Percentiles rank a stretch among this genome's conserved stretches.
Evolutionary conservation across 306 rosid species (phyloP).

Genomic region (Mimosa bimucronata): DNA sequence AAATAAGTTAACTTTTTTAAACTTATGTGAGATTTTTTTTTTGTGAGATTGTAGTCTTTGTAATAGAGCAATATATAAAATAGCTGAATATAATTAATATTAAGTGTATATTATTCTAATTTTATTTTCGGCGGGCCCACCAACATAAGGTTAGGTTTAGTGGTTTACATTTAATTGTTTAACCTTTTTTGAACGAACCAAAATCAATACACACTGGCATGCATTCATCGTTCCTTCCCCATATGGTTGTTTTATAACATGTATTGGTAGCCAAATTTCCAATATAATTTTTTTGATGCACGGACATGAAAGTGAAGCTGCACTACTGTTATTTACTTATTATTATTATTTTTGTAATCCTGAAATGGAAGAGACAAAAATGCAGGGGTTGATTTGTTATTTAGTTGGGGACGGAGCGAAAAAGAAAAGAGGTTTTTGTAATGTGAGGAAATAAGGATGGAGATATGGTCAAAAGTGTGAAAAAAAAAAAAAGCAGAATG

Average conservation of each 20-base stretch:
- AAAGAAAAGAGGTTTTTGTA: background rate
- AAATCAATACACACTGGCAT: too few species aligned
- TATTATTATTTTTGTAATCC: too few species aligned
- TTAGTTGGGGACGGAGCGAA: background rate
- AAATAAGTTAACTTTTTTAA: background rate
- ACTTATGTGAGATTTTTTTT: too few species aligned
- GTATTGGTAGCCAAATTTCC: background rate
- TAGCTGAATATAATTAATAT: too few species aligned
- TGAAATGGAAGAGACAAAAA: background rate
- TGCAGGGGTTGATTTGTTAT: background rate
- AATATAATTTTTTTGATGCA: background rate
- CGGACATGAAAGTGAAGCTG: background rate
- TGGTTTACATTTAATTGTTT: background rate
- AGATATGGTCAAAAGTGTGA: constrained; percentile 50
- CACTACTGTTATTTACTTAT: background rate
- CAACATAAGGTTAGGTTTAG: background rate
- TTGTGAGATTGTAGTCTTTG: too few species aligned
- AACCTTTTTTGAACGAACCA: background rate
- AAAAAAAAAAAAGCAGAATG: constrained; percentile 2
- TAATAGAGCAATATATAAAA: too few species aligned
- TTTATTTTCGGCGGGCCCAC: background rate
- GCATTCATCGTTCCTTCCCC: background rate
- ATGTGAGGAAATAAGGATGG: constrained; percentile 18
- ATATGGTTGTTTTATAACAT: too few species aligned
- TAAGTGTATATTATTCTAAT: too few species aligned